phyloP scores from a whole-genome alignment of 306 rosid species.

The Rosa multiflora region DNA sequence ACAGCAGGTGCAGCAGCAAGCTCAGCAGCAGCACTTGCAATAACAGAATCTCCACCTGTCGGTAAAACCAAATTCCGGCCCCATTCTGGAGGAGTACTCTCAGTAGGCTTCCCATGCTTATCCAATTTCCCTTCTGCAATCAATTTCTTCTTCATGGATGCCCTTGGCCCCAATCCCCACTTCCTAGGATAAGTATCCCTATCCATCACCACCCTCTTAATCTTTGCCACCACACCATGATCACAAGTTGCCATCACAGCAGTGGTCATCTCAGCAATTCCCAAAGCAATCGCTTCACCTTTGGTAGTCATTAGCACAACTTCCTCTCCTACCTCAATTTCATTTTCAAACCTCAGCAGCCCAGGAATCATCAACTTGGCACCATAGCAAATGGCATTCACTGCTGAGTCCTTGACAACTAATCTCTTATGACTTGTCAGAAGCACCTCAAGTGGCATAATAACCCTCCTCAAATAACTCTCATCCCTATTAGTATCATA shows the following conservation, averaged over 20 bases:
- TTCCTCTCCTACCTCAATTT: conserved; percentile 77
- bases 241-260: conserved; percentile 89
- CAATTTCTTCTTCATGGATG: conserved; percentile 74
- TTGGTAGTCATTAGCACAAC: conserved; percentile 82
- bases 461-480: conserved; percentile 71
- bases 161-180: conserved; percentile 86
- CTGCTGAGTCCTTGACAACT: conserved; percentile 86
- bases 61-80: conserved; percentile 60
- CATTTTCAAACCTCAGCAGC: conserved; percentile 76
- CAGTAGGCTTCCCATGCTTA: conserved; percentile 78
- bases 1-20: conserved; percentile 31
- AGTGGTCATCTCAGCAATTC: conserved; percentile 88
- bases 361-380: conserved; percentile 89
- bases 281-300: conserved; percentile 82
- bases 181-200: conserved; percentile 84
- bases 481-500: conserved; percentile 67
- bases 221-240: conserved; percentile 81
- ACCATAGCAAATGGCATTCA: conserved; percentile 84
- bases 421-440: conserved; percentile 77
- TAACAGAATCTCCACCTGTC: conserved; percentile 51
- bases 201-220: conserved; percentile 92
- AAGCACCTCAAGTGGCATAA: conserved; percentile 75
- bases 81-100: conserved; percentile 71
- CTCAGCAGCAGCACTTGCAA: conserved; percentile 57
- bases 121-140: conserved; percentile 65